Evolutionary conservation across 1,284 basidiomycete genomes (phyloP).

Genomic region (Papiliotrema laurentii): DNA sequence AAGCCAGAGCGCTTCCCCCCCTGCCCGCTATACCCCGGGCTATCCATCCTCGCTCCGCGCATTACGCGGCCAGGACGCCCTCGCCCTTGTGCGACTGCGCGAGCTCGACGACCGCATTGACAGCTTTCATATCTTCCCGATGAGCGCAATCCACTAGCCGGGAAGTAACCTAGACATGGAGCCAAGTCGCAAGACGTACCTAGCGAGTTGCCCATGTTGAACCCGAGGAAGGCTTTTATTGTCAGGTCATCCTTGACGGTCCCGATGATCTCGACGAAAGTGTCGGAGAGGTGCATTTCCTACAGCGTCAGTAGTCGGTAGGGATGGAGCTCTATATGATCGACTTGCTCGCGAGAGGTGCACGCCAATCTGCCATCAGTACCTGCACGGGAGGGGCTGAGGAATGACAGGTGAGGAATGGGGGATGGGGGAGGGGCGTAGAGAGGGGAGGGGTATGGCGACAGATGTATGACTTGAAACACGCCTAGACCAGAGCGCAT

Average conservation of each 20-base stretch:
- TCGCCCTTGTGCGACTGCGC: conserved; percentile 37
- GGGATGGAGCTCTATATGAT: background rate
- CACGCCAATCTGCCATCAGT: conserved; percentile 53
- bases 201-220: conserved; percentile 62
- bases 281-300: conserved; percentile 54
- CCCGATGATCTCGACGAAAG: conserved; percentile 72
- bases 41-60: background rate
- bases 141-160: background rate
- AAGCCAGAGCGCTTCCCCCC: too few species aligned
- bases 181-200: conserved; percentile 53
- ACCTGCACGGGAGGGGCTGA: conserved; percentile 10
- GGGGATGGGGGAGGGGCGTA: background rate
- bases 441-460: too few species aligned
- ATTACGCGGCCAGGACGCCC: conserved; percentile 27
- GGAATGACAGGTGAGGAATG: background rate
- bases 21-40: too few species aligned
- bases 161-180: background rate
- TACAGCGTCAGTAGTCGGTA: conserved; percentile 28
- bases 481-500: background rate
- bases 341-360: conserved; percentile 53
- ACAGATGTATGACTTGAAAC: background rate
- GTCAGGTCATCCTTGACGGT: conserved; percentile 58
- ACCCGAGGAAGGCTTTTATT: conserved; percentile 60
- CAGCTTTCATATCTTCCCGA: conserved; percentile 38
- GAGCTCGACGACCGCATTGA: conserved; percentile 40